Evolutionary conservation across 805 yeast genomes (phyloP).

Genomic region (Suhomyces sp.): DNA sequence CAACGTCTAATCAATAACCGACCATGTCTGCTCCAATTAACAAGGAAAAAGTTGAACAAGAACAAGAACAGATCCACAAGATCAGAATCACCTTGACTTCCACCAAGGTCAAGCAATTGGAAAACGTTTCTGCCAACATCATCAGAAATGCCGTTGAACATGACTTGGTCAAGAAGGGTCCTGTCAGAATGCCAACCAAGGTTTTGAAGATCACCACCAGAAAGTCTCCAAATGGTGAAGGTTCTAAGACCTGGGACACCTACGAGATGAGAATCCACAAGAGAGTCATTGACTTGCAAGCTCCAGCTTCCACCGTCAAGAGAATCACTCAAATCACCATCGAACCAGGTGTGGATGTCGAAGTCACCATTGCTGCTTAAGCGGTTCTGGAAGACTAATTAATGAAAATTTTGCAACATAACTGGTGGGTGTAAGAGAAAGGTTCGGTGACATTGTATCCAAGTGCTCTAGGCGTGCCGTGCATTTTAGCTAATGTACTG

Average conservation of each 20-base stretch:
- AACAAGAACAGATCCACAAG: slow-evolving; percentile 84
- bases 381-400: slow-evolving; percentile 12
- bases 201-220: slow-evolving; percentile 97
- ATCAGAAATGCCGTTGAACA: slow-evolving; percentile 80
- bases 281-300: slow-evolving; percentile 97
- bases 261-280: slow-evolving; percentile 99
- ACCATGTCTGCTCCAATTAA: slow-evolving; percentile 74
- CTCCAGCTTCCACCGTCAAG: slow-evolving; percentile 91
- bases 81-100: slow-evolving; percentile 99
- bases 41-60: slow-evolving; percentile 80
- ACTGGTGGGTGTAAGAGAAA: slow-evolving; percentile 2
- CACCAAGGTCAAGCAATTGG: slow-evolving; percentile 97
- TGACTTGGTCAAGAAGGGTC: slow-evolving; percentile 93
- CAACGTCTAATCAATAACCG: slow-evolving; percentile 34
- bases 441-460: slow-evolving; percentile 27
- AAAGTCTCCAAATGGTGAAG: slow-evolving; percentile 99
- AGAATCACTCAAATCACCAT: slow-evolving; percentile 96
- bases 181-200: slow-evolving; percentile 99
- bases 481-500: slow-evolving; percentile 41
- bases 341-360: slow-evolving; percentile 99
- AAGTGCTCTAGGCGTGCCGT: slow-evolving; percentile 64
- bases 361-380: slow-evolving; percentile 86
- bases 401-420: neutral
- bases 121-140: slow-evolving; percentile 91
- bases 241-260: slow-evolving; percentile 99